Conservation (phyloP, 257 asterid genomes). For the Lithospermum erythrorhizon region DNA sequence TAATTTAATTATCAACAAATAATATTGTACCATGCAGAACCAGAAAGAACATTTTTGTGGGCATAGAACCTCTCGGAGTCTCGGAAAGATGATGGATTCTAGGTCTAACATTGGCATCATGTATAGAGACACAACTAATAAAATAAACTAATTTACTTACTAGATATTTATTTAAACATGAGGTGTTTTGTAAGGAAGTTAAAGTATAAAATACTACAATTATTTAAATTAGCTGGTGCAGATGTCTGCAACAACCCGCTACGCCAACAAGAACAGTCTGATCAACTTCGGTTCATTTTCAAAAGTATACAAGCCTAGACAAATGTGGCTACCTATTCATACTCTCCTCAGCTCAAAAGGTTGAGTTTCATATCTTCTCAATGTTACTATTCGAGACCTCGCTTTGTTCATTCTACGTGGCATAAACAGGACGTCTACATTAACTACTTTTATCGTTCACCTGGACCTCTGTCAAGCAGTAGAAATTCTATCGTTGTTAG, state of each 20-base stretch:
- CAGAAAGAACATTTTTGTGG: too few species aligned
- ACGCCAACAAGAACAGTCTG: background rate
- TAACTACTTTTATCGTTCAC: conserved; percentile 3
- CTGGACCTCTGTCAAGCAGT: conserved; percentile 17
- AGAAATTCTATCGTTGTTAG: conserved; percentile 16
- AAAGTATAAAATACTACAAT: background rate
- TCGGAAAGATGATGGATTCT: background rate
- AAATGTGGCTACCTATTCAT: background rate
- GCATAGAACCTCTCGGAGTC: too few species aligned
- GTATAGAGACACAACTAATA: too few species aligned
- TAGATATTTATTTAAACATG: too few species aligned
- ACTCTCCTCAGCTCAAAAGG: background rate
- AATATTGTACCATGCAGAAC: too few species aligned
- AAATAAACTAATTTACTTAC: too few species aligned
- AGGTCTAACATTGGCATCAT: too few species aligned
- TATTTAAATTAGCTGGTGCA: background rate
- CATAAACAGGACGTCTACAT: conserved; percentile 2
- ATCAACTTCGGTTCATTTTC: background rate
- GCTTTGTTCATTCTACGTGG: background rate
- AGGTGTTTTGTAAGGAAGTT: too few species aligned
- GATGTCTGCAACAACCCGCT: background rate
- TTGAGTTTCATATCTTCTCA: background rate
- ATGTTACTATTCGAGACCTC: background rate
- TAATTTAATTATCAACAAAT: too few species aligned
- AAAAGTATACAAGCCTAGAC: background rate